Evolutionary conservation across 805 yeast genomes (phyloP).

Genomic region (Ogataea trehalophila): DNA sequence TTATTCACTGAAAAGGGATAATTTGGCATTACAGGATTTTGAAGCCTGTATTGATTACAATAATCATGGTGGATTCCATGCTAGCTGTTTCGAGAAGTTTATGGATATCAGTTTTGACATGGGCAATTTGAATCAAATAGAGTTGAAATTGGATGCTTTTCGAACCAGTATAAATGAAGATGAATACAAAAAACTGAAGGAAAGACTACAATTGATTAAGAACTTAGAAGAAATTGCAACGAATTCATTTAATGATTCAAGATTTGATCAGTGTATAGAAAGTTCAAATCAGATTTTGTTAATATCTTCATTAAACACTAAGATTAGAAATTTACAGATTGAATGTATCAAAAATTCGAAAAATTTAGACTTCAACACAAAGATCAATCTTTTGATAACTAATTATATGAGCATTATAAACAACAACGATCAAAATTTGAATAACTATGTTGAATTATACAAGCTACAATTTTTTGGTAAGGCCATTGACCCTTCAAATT

Average conservation of each 20-base stretch:
- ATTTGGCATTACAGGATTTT: constrained; percentile 49
- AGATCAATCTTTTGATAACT: constrained; percentile 17
- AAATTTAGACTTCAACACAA: constrained; percentile 13
- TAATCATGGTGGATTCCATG: constrained; percentile 19
- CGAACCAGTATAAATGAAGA: constrained; percentile 2
- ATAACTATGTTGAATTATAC: constrained; percentile 21
- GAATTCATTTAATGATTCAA: constrained; percentile 7
- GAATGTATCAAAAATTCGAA: constrained; percentile 20
- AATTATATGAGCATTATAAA: constrained; percentile 22
- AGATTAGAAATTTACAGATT: constrained; percentile 31
- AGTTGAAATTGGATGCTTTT: constrained; percentile 14
- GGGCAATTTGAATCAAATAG: constrained; percentile 43
- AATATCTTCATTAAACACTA: constrained; percentile 40
- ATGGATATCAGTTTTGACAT: constrained; percentile 45
- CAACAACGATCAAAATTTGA: constrained; percentile 15
- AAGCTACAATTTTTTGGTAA: constrained; percentile 26
- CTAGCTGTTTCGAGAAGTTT: constrained; percentile 46
- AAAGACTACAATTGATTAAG: constrained; percentile 2
- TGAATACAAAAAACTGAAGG: constrained; percentile 1
- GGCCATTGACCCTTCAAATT: constrained; percentile 9
- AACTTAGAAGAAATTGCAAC: not conserved
- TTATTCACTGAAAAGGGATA: constrained; percentile 49
- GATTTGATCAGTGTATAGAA: constrained; percentile 26
- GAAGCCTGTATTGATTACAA: constrained; percentile 38
- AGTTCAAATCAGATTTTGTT: constrained; percentile 31